These are phyloP conservation scores for Sistotremastrum suecicum DNA, from an alignment of 768 basidiomycete species.

Conservation along the genomic window DNA sequence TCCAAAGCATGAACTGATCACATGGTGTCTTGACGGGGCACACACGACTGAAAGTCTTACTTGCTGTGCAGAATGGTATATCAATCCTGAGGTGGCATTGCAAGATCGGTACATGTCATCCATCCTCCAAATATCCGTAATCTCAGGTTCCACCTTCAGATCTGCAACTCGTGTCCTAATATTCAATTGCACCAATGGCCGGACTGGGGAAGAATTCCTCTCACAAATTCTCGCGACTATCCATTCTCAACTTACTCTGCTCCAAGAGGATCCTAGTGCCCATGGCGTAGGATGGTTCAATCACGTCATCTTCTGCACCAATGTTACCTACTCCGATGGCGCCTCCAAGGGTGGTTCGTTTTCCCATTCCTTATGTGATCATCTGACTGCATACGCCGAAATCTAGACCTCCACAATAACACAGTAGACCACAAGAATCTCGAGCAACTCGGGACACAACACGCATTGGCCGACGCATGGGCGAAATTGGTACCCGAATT, in stretches of 20 bases:
- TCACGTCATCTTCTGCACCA: slow-evolving; percentile 87
- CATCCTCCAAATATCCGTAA: neutral
- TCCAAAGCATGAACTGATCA: slow-evolving; percentile 32
- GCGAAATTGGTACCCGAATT: slow-evolving; percentile 43
- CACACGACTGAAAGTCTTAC: slow-evolving; percentile 86
- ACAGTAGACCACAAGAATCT: slow-evolving; percentile 51
- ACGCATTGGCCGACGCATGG: slow-evolving; percentile 68
- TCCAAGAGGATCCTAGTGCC: slow-evolving; percentile 23
- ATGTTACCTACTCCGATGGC: slow-evolving; percentile 87
- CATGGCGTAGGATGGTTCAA: slow-evolving; percentile 45
- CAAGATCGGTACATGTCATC: neutral
- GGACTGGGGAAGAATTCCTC: slow-evolving; percentile 67
- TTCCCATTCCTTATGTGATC: slow-evolving; percentile 1
- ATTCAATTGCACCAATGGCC: slow-evolving; percentile 91
- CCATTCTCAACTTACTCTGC: slow-evolving; percentile 28
- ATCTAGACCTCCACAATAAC: slow-evolving; percentile 61
- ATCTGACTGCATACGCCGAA: neutral
- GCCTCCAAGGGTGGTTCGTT: slow-evolving; percentile 76
- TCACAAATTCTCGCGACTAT: slow-evolving; percentile 39
- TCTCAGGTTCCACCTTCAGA: slow-evolving; percentile 6
- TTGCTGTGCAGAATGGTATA: slow-evolving; percentile 85
- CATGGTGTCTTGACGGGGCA: slow-evolving; percentile 93
- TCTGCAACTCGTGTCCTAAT: slow-evolving; percentile 46
- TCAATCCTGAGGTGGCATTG: slow-evolving; percentile 40
- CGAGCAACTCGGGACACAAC: slow-evolving; percentile 55